Base-by-base conservation (phyloP, 352 stramenopile genomes). In the Phytopythium boreale region DNA sequence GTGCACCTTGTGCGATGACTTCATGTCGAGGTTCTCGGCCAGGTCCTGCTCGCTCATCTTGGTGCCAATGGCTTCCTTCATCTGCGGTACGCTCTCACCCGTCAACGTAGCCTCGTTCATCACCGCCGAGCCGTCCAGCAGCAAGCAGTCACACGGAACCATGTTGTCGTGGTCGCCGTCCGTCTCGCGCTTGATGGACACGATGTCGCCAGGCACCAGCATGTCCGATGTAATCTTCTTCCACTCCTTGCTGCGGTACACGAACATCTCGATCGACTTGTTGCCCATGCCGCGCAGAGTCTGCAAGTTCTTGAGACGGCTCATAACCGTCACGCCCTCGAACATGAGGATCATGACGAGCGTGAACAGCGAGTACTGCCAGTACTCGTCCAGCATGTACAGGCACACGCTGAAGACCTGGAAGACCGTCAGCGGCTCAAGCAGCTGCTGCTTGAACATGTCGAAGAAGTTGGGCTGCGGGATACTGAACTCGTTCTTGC, bases 301-400 rank as follows among this genome's bases (percentile, higher is more conserved):
- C 70, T 98, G 84, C 22, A 99, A 72, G 71, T 95, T 96, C 72
- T 98, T 98, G 56, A 98, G 81, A 43, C 97, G 90, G 70, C 98
- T 97, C 59, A 97, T 92, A 15, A 98, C 97, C 2, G 98, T 95
- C 15, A 97, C 97, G 31, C 87, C 91, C 72, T 99, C 98, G 66
- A 99, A 99, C 74, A 99, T 88, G 56, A 99, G 72, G 56, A 99
- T 94, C 82, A 99, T 99, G 46, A 87, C 80, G 14, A 99, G 81
- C 50, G 97, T 99, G 67, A 99, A 99, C n/a, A 99, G 78, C 34
- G 95, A 97, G 81, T 99, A 99, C 77, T 99, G 97, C 97, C 97
- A 99, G 83, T 99, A 99, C 75, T 99, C 98, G 78, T 99, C 98
- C 17, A 99, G 81, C 79, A 94, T 98, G 90, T 98, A 99, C 26